These are phyloP conservation scores for Macadamia integrifolia DNA, from an alignment of 164 flowering plant species.

Conservation along the genomic window DNA sequence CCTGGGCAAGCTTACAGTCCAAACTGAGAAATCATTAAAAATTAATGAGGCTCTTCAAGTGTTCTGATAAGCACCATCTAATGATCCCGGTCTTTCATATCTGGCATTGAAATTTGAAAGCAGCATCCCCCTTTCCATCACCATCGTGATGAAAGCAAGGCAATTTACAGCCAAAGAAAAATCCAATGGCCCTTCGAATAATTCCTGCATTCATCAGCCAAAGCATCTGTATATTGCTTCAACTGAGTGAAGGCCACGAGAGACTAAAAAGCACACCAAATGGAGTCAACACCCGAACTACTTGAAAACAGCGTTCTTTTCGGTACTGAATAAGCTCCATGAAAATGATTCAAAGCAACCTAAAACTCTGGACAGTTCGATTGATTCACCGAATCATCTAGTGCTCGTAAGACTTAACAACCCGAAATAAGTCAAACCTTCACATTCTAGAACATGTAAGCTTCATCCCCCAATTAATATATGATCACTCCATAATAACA, in stretches of 20 bases:
- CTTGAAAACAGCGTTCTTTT: not conserved
- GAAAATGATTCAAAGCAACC: not conserved
- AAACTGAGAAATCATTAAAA: no score
- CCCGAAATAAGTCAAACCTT: not conserved
- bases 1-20: no score
- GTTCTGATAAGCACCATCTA: no score
- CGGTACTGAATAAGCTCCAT: not conserved
- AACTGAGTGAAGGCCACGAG: not conserved
- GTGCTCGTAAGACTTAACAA: not conserved
- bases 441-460: not conserved
- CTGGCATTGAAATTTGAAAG: no score
- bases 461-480: not conserved
- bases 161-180: not conserved
- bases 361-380: no score
- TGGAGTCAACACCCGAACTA: not conserved
- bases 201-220: not conserved
- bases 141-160: no score
- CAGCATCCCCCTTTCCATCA: no score
- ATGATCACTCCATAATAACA: not conserved
- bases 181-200: not conserved
- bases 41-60: no score
- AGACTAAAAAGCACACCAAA: no score
- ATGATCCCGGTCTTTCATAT: no score
- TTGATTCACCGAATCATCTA: not conserved
- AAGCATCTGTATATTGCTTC: not conserved